Conservation (phyloP, 176 grass and related monocot genomes). For the Oryza brachyantha region DNA sequence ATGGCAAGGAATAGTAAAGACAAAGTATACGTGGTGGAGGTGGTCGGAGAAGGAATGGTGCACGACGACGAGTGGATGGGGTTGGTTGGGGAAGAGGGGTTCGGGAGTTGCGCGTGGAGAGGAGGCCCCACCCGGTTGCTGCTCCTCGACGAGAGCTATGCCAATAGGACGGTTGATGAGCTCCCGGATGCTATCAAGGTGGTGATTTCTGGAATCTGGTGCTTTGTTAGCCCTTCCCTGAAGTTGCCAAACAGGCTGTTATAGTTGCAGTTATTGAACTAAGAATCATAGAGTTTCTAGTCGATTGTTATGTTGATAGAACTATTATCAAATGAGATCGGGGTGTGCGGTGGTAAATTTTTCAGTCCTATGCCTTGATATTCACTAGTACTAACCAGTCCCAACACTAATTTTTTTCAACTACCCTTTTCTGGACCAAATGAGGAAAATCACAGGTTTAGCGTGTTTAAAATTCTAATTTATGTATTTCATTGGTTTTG, state of each 20-base stretch:
- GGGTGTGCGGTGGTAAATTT: neutral
- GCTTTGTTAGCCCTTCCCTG: too few species aligned
- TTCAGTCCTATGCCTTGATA: neutral
- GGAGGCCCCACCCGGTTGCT: conserved; percentile 60
- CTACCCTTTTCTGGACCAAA: conserved; percentile 10
- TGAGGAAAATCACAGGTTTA: neutral
- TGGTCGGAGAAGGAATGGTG: conserved; percentile 33
- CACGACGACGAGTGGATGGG: conserved; percentile 58
- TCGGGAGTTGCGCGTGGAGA: conserved; percentile 47
- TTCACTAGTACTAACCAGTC: neutral
- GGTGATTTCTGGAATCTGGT: neutral
- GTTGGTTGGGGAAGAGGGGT: conserved; percentile 57
- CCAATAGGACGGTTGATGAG: conserved; percentile 38
- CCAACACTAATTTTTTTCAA: neutral
- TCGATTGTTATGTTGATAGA: neutral
- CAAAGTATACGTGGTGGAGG: conserved; percentile 45
- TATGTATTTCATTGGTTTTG: neutral
- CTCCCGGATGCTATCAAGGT: conserved; percentile 85
- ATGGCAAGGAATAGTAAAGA: conserved; percentile 15
- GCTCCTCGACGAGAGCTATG: conserved; percentile 71
- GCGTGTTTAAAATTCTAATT: conserved; percentile 7
- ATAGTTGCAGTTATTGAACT: neutral
- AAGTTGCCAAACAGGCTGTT: neutral
- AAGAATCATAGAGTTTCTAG: neutral
- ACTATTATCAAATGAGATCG: neutral